Conservation (phyloP, 2,329 filamentous ascomycete species). For the Calcarisporium arbuscula region DNA sequence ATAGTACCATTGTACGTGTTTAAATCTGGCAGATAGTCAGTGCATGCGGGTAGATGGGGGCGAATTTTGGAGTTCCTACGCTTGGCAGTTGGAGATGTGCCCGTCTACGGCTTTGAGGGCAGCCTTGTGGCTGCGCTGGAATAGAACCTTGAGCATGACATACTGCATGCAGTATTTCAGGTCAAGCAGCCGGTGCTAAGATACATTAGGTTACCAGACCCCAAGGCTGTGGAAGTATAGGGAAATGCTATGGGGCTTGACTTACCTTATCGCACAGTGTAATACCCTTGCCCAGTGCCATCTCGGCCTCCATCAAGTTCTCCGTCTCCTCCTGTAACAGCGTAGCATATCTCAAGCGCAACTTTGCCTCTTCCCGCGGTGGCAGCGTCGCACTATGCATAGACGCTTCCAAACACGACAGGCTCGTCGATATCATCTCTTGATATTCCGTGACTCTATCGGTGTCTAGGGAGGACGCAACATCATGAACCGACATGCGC, state of each 20-base stretch:
- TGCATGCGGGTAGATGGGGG: not conserved
- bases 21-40: constrained; percentile 38
- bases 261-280: constrained; percentile 59
- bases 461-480: constrained; percentile 29
- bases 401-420: constrained; percentile 66
- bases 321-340: constrained; percentile 70
- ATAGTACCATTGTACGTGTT: constrained; percentile 68
- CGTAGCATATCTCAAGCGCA: constrained; percentile 65
- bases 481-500: constrained; percentile 44
- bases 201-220: too few relatives aligned
- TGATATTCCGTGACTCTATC: constrained; percentile 59
- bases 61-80: constrained; percentile 36
- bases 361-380: constrained; percentile 61
- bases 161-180: constrained; percentile 75
- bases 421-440: constrained; percentile 62
- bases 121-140: constrained; percentile 64
- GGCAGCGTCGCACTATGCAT: constrained; percentile 54
- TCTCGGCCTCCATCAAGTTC: constrained; percentile 68
- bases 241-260: not conserved
- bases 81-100: constrained; percentile 61
- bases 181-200: constrained; percentile 43
- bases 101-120: constrained; percentile 66
- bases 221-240: too few relatives aligned
- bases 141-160: constrained; percentile 62
- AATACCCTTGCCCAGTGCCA: constrained; percentile 64